These are phyloP conservation scores for Lactarius sp. DNA, from an alignment of 768 basidiomycete genomes.

Conservation along the genomic window DNA sequence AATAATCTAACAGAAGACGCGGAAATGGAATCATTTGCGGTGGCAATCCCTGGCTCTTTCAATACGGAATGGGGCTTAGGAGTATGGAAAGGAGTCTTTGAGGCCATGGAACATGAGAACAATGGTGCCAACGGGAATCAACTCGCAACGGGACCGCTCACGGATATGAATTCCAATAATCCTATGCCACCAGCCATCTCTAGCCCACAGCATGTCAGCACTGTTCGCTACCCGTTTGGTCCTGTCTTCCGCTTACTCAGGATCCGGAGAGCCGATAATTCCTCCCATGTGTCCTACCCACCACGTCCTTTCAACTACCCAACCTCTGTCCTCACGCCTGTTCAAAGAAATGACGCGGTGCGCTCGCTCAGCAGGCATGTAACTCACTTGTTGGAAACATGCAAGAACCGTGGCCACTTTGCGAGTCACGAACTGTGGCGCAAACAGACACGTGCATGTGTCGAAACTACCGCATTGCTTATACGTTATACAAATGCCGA, in stretches of 20 bases:
- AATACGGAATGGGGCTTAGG: conserved; percentile 12
- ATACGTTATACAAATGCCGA: not conserved
- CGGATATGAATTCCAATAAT: not conserved
- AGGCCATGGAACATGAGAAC: too few species aligned
- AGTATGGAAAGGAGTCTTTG: not conserved
- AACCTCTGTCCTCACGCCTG: too few species aligned
- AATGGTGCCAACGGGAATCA: not conserved
- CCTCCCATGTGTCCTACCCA: not conserved
- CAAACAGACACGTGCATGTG: conserved; percentile 13
- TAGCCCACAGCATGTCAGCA: not conserved
- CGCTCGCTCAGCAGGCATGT: conserved; percentile 11
- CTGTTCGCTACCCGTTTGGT: not conserved
- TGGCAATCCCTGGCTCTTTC: conserved; percentile 10
- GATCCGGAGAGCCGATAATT: not conserved
- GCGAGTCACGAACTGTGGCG: too few species aligned
- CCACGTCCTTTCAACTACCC: not conserved
- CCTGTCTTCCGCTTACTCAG: not conserved
- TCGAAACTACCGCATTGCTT: not conserved
- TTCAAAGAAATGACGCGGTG: not conserved
- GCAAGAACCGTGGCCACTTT: too few species aligned
- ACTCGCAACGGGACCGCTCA: not conserved
- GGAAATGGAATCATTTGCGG: not conserved
- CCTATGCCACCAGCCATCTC: not conserved
- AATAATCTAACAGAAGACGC: not conserved
- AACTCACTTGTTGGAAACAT: conserved; percentile 5